phyloP scores from a whole-genome alignment of 441 rosid species.

The Erodium texanum region DNA sequence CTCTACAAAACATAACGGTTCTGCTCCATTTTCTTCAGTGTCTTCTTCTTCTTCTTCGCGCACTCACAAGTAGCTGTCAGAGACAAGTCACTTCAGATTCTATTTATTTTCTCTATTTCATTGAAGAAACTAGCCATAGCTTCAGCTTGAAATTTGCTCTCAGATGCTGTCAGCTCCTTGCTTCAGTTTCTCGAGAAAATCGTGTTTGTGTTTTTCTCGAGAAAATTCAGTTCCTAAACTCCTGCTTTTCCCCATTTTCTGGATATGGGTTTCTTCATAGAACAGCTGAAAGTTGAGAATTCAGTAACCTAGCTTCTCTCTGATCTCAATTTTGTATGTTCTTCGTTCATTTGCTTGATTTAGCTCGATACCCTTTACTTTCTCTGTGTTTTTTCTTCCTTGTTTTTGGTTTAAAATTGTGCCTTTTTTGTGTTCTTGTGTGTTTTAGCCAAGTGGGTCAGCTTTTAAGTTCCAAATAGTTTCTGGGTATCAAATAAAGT shows the following conservation, averaged over 20 bases:
- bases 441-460: background rate
- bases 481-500: background rate
- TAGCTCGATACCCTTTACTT: background rate
- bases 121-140: background rate
- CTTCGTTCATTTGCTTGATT: background rate
- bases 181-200: background rate
- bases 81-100: background rate
- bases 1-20: slow-evolving; percentile 6
- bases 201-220: background rate
- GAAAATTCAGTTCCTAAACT: no score
- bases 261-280: no score
- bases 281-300: background rate
- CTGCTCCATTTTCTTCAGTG: background rate
- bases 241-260: background rate
- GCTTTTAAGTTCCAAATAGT: background rate
- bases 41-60: background rate
- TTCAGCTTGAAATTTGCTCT: background rate
- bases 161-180: background rate
- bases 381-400: background rate
- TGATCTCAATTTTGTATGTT: background rate
- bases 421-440: background rate
- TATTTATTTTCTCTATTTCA: background rate
- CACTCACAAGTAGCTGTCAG: no score
- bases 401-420: background rate
- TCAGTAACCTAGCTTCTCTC: background rate